Evolutionary conservation across 106 monocot species (phyloP).

Genomic region (Allium sativum): DNA sequence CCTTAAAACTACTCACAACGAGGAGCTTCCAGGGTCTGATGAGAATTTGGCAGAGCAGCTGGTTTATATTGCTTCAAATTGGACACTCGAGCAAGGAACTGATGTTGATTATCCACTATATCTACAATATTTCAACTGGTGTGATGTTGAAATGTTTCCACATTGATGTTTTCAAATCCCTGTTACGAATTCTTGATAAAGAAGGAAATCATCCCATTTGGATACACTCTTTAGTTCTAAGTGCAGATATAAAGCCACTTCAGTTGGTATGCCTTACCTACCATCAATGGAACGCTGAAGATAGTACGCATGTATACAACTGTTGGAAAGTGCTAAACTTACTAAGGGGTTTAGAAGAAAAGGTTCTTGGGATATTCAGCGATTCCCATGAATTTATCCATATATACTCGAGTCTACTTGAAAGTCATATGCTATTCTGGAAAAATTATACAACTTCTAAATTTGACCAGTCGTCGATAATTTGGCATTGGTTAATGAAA

Average conservation of each 20-base stretch:
- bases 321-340: constrained; percentile 20
- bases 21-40: constrained; percentile 17
- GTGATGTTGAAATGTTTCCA: constrained; percentile 24
- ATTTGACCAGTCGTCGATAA: constrained; percentile 25
- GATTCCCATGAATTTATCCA: constrained; percentile 24
- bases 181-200: constrained; percentile 35
- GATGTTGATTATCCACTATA: constrained; percentile 52
- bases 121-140: constrained; percentile 49
- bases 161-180: constrained; percentile 46
- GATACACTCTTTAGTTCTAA: constrained; percentile 37
- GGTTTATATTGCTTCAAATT: constrained; percentile 76
- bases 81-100: constrained; percentile 80
- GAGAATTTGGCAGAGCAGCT: constrained; percentile 27
- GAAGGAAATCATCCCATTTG: constrained; percentile 77
- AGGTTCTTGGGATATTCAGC: constrained; percentile 44
- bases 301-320: neutral
- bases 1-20: constrained; percentile 10
- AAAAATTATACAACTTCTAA: constrained; percentile 24
- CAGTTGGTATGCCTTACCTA: constrained; percentile 47
- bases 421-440: constrained; percentile 69
- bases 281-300: constrained; percentile 70
- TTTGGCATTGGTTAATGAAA: constrained; percentile 62
- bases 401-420: constrained; percentile 45
- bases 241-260: constrained; percentile 25
- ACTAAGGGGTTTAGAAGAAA: constrained; percentile 54